Conservation (phyloP, 345 rosid genomes). For the Boechera stricta region DNA sequence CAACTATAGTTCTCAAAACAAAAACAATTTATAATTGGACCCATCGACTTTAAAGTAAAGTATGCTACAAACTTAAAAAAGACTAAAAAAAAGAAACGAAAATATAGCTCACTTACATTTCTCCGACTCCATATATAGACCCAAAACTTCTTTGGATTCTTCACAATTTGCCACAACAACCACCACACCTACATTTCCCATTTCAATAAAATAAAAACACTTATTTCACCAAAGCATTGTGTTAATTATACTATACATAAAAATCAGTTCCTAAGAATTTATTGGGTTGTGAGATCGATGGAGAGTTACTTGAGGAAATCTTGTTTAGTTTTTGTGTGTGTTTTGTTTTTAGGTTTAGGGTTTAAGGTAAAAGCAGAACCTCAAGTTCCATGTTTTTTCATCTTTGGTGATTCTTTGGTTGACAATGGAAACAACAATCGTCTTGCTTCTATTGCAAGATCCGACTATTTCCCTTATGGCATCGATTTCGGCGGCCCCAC, state of each 20-base stretch:
- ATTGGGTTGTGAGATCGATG: constrained; percentile 36
- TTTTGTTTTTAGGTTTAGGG: constrained; percentile 29
- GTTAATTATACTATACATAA: background rate
- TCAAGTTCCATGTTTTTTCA: constrained; percentile 79
- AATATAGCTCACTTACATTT: constrained; percentile 14
- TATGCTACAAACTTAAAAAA: background rate
- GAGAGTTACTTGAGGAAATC: constrained; percentile 47
- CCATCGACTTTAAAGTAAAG: constrained; percentile 15
- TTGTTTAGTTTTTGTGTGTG: constrained; percentile 34
- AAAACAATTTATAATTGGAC: constrained; percentile 23
- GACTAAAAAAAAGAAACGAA: background rate
- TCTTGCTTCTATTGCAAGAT: constrained; percentile 69
- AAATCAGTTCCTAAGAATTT: constrained; percentile 2
- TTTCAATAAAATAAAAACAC: background rate
- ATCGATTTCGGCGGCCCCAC: constrained; percentile 80
- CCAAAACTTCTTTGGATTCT: constrained; percentile 34
- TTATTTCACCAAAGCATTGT: constrained; percentile 1
- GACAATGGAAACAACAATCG: constrained; percentile 88
- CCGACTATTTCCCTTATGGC: constrained; percentile 83
- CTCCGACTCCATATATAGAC: constrained; percentile 48
- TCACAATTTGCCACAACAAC: constrained; percentile 39
- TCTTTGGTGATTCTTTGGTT: constrained; percentile 93
- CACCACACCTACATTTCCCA: constrained; percentile 27
- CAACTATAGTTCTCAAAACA: constrained; percentile 7
- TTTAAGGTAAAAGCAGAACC: constrained; percentile 51